Percentiles rank a stretch among this genome's conserved stretches.
phyloP scores from a whole-genome alignment of 257 asterid species.

The Solanum chmielewskii region DNA sequence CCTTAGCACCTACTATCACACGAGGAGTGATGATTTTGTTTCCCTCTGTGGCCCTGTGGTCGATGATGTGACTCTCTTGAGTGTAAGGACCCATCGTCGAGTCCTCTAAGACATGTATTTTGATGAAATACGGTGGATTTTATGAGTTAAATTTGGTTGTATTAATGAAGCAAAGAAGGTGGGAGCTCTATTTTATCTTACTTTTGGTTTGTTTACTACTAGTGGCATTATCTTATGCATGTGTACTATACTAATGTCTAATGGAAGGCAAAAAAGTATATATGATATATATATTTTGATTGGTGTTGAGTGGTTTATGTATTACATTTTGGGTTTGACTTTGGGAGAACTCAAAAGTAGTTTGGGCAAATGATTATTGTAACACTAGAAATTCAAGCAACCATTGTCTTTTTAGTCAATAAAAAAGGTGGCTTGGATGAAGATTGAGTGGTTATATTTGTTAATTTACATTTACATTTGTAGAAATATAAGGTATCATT shows the following conservation, averaged over 20 bases:
- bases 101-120: conserved; percentile 13
- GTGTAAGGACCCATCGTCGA: conserved; percentile 51
- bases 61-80: conserved; percentile 65
- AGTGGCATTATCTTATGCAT: neutral
- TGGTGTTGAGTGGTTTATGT: neutral
- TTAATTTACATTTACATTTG: neutral
- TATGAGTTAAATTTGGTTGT: neutral
- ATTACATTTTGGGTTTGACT: neutral
- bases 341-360: neutral
- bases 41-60: conserved; percentile 95
- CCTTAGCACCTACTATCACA: conserved; percentile 81
- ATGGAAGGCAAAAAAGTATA: neutral
- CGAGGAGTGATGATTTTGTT: conserved; percentile 72
- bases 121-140: neutral
- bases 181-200: neutral
- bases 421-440: neutral
- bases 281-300: neutral
- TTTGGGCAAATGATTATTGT: neutral
- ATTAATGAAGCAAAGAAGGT: neutral
- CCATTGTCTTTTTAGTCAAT: neutral
- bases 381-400: neutral
- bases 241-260: neutral
- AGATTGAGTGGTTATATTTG: neutral
- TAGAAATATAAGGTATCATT: neutral
- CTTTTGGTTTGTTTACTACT: neutral